Conservation (phyloP, 2,329 filamentous ascomycete genomes). For the Colletotrichum filicis region DNA sequence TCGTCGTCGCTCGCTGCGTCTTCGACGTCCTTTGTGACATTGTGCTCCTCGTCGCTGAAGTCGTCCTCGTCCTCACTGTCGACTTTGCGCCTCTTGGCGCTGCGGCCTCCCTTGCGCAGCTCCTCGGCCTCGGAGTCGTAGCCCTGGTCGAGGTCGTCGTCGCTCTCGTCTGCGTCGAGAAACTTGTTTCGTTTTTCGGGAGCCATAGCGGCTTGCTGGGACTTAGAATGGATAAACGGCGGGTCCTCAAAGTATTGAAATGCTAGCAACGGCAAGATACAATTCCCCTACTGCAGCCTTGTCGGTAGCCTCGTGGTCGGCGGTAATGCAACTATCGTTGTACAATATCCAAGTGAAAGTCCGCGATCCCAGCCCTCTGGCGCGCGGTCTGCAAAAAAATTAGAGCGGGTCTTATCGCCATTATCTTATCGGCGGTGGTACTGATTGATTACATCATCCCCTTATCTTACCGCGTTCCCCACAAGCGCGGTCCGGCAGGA, state of each 20-base stretch:
- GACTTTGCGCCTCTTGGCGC: slow-evolving; percentile 72
- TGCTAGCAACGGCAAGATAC: neutral
- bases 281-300: neutral
- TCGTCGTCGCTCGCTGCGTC: slow-evolving; percentile 44
- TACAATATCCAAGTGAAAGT: neutral
- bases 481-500: slow-evolving; percentile 22
- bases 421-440: neutral
- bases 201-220: slow-evolving; percentile 60
- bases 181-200: slow-evolving; percentile 79
- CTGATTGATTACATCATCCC: slow-evolving; percentile 32
- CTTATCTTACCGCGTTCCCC: slow-evolving; percentile 8
- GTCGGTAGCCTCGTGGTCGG: neutral
- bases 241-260: neutral
- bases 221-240: neutral
- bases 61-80: slow-evolving; percentile 54
- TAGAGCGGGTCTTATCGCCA: slow-evolving; percentile 17
- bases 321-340: neutral
- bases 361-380: neutral
- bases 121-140: slow-evolving; percentile 77
- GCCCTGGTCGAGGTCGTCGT: slow-evolving; percentile 66
- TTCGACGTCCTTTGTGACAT: slow-evolving; percentile 46
- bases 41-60: slow-evolving; percentile 50
- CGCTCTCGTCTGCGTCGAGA: slow-evolving; percentile 70
- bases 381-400: slow-evolving; percentile 28
- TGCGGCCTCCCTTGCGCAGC: slow-evolving; percentile 71